Conservation (phyloP, 1,139 yeast genomes). For the Casaregolazyma lundiana region DNA sequence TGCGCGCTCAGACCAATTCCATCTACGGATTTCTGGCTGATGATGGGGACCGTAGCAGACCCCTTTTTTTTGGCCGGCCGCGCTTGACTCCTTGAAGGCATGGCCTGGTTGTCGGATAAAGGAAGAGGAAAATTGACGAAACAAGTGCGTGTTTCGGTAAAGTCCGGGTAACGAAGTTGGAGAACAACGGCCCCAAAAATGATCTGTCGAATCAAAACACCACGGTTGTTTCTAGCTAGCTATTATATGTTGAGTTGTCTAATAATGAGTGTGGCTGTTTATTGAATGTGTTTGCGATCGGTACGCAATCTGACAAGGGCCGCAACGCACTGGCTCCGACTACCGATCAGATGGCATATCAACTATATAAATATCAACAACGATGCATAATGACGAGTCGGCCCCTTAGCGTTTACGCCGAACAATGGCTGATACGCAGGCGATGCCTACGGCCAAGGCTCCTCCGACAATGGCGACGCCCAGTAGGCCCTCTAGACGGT, state of each 20-base stretch:
- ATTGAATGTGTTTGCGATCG: too few species aligned
- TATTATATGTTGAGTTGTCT: too few species aligned
- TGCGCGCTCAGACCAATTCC: constrained; percentile 18
- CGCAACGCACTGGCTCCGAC: too few species aligned
- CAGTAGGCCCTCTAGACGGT: constrained; percentile 66
- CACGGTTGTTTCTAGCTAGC: too few species aligned
- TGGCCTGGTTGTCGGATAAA: neutral
- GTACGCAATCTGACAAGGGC: too few species aligned
- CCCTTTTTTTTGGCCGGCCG: neutral
- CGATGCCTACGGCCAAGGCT: constrained; percentile 75
- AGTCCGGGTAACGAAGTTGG: neutral
- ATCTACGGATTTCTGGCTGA: neutral
- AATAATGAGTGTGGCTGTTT: too few species aligned
- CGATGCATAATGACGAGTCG: neutral
- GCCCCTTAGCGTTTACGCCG: constrained; percentile 28
- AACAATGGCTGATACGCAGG: constrained; percentile 56
- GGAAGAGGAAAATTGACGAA: neutral
- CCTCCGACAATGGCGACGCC: constrained; percentile 89
- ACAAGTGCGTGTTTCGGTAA: neutral
- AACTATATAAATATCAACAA: constrained; percentile 2
- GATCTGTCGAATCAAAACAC: too few species aligned
- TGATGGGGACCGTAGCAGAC: neutral
- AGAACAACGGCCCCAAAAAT: too few species aligned
- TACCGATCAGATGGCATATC: too few species aligned
- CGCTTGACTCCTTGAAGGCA: neutral